These are phyloP conservation scores for Somion occarium DNA, from an alignment of 1,284 basidiomycete genomes.

Conservation along the genomic window DNA sequence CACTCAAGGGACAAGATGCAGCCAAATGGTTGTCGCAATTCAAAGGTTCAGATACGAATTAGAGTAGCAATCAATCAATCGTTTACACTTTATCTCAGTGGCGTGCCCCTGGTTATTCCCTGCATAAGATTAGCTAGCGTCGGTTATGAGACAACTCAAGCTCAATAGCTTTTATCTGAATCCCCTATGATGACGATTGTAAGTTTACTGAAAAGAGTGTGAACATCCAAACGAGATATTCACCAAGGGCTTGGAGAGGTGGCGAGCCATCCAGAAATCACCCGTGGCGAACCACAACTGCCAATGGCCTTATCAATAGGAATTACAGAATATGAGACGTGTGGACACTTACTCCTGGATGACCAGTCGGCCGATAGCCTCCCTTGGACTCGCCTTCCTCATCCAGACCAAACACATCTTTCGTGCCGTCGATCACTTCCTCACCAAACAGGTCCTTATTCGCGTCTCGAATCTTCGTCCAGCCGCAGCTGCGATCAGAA, in stretches of 20 bases:
- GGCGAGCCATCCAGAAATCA: constrained; percentile 24
- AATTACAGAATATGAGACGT: neutral
- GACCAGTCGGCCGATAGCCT: constrained; percentile 24
- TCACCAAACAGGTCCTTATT: constrained; percentile 41
- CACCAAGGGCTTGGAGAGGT: constrained; percentile 29
- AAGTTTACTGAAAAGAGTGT: too few species aligned
- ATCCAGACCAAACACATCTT: constrained; percentile 49
- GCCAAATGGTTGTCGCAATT: too few species aligned
- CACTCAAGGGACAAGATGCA: too few species aligned
- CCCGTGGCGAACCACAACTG: constrained; percentile 30
- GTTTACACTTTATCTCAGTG: too few species aligned
- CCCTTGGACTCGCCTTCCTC: constrained; percentile 52
- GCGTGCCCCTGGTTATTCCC: too few species aligned
- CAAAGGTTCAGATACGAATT: too few species aligned
- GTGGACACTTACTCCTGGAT: constrained; percentile 23
- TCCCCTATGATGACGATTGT: too few species aligned
- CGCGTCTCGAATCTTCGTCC: constrained; percentile 27
- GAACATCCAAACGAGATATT: neutral
- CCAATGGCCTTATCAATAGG: constrained; percentile 21
- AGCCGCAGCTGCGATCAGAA: constrained; percentile 8
- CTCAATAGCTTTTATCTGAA: too few species aligned
- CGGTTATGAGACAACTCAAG: too few species aligned
- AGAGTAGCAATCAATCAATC: too few species aligned
- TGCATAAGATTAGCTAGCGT: too few species aligned
- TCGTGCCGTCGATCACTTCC: constrained; percentile 38